Percentiles rank a stretch among this genome's conserved stretches.
Evolutionary conservation across 179 eudicot genomes (phyloP).

Genomic region (Actinidia polygama): DNA sequence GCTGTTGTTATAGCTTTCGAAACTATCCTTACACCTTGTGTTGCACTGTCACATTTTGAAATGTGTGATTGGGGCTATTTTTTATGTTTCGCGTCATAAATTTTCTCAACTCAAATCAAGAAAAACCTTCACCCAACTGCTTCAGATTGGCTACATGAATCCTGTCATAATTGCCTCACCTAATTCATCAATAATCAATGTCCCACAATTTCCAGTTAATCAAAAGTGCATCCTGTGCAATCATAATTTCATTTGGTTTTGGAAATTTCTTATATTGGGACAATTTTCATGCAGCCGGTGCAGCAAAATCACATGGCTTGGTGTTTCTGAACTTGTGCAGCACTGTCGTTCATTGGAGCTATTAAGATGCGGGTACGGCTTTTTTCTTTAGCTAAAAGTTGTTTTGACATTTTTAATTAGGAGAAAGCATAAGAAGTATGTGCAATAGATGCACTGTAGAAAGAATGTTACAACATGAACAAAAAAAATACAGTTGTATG

Average conservation of each 20-base stretch:
- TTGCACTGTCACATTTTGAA: background rate
- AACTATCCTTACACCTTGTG: background rate
- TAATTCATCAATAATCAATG: background rate
- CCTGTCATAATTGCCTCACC: background rate
- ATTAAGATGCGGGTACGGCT: constrained; percentile 95
- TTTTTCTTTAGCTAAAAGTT: constrained; percentile 6
- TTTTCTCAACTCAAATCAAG: background rate
- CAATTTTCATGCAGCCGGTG: constrained; percentile 60
- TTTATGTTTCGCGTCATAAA: background rate
- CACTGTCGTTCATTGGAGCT: constrained; percentile 72
- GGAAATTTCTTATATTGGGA: constrained; percentile 3
- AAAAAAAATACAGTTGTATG: no score
- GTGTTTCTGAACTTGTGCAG: constrained; percentile 68
- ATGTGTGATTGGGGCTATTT: background rate
- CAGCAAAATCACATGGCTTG: constrained; percentile 65
- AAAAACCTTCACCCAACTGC: background rate
- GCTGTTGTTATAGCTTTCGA: background rate
- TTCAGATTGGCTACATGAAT: background rate
- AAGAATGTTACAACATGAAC: background rate
- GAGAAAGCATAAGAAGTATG: background rate
- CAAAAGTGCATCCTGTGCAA: background rate
- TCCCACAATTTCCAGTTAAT: background rate
- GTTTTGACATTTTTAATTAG: background rate
- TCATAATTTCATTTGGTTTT: background rate
- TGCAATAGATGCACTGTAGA: background rate